phyloP scores from a whole-genome alignment of 805 yeast genomes.

The Pichia cephalocereana region DNA sequence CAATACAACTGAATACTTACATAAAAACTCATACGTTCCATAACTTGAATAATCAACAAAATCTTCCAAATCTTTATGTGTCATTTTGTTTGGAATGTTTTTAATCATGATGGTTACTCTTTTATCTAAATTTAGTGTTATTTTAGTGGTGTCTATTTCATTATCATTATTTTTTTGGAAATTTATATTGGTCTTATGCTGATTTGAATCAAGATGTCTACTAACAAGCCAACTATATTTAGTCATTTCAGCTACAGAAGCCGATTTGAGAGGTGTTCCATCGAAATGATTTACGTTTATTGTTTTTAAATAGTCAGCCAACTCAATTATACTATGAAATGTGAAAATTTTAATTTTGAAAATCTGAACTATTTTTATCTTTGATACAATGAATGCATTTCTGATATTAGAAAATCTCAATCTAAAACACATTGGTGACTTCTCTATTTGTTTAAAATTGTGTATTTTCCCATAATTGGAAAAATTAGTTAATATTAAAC shows the following conservation, averaged over 20 bases:
- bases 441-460: background rate
- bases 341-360: conserved; percentile 10
- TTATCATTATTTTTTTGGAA: conserved; percentile 17
- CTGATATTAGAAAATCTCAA: conserved; percentile 29
- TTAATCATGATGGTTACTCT: conserved; percentile 44
- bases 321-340: conserved; percentile 18
- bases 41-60: conserved; percentile 37
- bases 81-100: conserved; percentile 45
- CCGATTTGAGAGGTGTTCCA: background rate
- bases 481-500: conserved; percentile 5
- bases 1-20: conserved; percentile 16
- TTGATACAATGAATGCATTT: conserved; percentile 25
- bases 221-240: conserved; percentile 17
- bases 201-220: conserved; percentile 15
- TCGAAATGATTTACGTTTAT: too few relatives aligned
- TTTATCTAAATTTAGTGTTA: conserved; percentile 32
- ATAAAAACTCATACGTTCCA: conserved; percentile 30
- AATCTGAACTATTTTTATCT: conserved; percentile 6
- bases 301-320: background rate
- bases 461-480: conserved; percentile 18
- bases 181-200: background rate
- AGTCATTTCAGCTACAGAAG: conserved; percentile 14
- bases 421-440: conserved; percentile 8
- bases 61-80: conserved; percentile 35
- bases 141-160: conserved; percentile 31